These are phyloP conservation scores for Coemansia sp. DNA, from an alignment of 192 early-diverging fungal genomes.

Conservation along the genomic window DNA sequence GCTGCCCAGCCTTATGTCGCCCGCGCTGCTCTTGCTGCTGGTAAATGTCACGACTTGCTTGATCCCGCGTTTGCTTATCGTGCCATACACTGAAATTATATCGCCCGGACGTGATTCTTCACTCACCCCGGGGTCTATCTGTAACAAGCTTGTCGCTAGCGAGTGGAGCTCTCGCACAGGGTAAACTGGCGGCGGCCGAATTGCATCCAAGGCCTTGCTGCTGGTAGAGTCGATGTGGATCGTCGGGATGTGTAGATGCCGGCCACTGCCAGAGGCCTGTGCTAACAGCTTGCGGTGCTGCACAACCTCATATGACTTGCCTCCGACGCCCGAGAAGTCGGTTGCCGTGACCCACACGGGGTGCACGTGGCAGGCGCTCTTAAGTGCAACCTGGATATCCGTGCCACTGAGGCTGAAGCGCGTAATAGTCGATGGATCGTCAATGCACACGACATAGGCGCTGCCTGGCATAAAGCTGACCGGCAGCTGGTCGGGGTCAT, in stretches of 20 bases:
- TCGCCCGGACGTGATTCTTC: neutral
- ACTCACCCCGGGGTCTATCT: neutral
- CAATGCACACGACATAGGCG: slow-evolving; percentile 30
- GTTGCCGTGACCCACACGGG: neutral
- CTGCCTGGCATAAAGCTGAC: slow-evolving; percentile 13
- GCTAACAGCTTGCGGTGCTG: neutral
- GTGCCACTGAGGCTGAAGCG: neutral
- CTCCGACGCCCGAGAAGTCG: neutral
- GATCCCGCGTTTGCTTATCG: slow-evolving; percentile 10
- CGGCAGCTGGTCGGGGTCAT: slow-evolving; percentile 7
- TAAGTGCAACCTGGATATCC: neutral
- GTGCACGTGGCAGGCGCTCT: neutral
- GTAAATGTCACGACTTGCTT: slow-evolving; percentile 3
- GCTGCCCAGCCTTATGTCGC: neutral
- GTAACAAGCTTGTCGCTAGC: neutral
- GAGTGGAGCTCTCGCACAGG: slow-evolving; percentile 6
- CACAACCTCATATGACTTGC: neutral
- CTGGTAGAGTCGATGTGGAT: slow-evolving; percentile 5
- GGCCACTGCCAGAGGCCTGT: neutral
- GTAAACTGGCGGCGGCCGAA: neutral
- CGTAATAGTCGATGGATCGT: neutral
- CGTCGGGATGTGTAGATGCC: neutral
- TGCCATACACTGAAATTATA: slow-evolving; percentile 17
- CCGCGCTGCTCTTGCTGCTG: neutral
- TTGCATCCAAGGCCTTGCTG: neutral